Evolutionary conservation across 129 eudicot species (phyloP).

Genomic region (Oenanthe sinensis): DNA sequence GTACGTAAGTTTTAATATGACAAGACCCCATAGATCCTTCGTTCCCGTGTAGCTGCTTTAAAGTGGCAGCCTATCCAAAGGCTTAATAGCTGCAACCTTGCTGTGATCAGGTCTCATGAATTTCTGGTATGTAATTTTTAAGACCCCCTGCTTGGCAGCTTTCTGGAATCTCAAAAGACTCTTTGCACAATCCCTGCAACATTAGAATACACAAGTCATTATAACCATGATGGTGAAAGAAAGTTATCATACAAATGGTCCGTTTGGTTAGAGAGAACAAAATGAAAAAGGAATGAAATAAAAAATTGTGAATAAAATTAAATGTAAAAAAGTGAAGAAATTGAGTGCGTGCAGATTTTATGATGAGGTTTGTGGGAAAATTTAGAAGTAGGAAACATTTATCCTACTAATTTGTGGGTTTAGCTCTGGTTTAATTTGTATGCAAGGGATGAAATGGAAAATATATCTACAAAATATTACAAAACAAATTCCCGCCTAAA

Average conservation of each 20-base stretch:
- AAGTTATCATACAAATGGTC: background rate
- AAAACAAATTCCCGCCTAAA: background rate
- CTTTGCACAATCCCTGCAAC: constrained; percentile 67
- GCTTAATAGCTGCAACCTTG: constrained; percentile 61
- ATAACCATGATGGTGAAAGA: background rate
- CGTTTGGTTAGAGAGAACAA: background rate
- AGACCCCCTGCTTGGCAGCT: constrained; percentile 44
- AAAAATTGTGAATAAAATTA: background rate
- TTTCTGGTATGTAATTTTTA: constrained; percentile 72
- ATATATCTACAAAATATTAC: background rate
- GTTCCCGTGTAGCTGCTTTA: background rate
- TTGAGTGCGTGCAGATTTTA: background rate
- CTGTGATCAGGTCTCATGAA: constrained; percentile 29
- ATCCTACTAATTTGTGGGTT: background rate
- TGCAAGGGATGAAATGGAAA: background rate
- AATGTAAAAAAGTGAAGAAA: background rate
- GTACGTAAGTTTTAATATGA: background rate
- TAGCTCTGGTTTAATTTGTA: background rate
- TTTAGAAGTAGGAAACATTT: background rate
- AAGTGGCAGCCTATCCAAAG: constrained; percentile 48
- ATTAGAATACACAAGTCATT: background rate
- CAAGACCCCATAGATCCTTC: background rate
- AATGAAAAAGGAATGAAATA: background rate
- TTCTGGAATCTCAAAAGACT: constrained; percentile 66
- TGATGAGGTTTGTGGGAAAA: background rate